Conservation (phyloP, 306 rosid species). For the Casuarina equisetifolia region DNA sequence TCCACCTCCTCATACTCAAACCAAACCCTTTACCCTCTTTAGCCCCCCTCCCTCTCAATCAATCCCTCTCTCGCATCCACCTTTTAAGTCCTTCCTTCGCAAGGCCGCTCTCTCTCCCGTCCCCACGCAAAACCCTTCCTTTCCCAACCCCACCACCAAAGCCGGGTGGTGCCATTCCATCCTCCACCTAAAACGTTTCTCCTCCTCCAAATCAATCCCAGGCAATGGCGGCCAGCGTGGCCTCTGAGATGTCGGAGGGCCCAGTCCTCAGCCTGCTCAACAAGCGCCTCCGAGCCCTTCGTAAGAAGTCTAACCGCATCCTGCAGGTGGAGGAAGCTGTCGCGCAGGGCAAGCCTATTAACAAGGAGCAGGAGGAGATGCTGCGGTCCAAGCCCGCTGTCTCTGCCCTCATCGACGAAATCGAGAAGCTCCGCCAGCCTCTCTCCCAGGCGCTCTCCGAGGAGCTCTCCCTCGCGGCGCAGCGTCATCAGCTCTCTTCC, state of each 20-base stretch:
- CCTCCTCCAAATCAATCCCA: neutral
- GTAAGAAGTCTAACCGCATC: conserved; percentile 82
- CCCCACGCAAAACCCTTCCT: conserved; percentile 6
- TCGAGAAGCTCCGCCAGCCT: conserved; percentile 92
- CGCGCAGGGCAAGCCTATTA: conserved; percentile 67
- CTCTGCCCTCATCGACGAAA: conserved; percentile 62
- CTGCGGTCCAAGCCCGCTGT: conserved; percentile 79
- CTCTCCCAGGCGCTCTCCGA: conserved; percentile 67
- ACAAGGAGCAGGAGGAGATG: conserved; percentile 81
- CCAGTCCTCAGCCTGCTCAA: conserved; percentile 82
- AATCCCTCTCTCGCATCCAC: neutral
- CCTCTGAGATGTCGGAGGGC: conserved; percentile 68
- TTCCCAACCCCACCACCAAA: conserved; percentile 23
- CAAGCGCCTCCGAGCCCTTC: conserved; percentile 89
- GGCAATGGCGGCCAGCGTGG: conserved; percentile 59
- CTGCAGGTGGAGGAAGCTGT: conserved; percentile 65
- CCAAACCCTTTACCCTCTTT: neutral
- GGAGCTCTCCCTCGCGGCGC: conserved; percentile 53
- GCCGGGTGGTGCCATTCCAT: conserved; percentile 20
- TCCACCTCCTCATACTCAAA: neutral
- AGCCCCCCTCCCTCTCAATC: neutral
- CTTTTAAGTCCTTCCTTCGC: neutral
- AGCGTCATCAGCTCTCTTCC: conserved; percentile 32
- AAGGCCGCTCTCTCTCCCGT: neutral
- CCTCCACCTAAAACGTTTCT: neutral